Evolutionary conservation across 495 filamentous ascomycete genomes (phyloP).

Genomic region (Clavariopsis aquatica): DNA sequence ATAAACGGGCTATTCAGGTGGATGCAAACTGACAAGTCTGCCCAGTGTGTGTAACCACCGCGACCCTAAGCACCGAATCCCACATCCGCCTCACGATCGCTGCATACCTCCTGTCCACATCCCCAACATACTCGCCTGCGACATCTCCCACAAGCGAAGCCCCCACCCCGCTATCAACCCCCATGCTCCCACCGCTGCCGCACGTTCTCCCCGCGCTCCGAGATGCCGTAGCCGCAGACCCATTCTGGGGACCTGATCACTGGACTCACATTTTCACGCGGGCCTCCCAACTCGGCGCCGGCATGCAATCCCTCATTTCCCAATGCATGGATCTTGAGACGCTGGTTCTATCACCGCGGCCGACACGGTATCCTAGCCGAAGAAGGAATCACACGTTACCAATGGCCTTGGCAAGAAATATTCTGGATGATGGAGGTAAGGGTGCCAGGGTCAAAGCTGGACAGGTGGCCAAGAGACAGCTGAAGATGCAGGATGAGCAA

Average conservation of each 20-base stretch:
- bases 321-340: slow-evolving; percentile 55
- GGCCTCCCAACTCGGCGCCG: slow-evolving; percentile 53
- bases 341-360: slow-evolving; percentile 24
- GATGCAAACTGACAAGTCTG: neutral
- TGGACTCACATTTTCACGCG: slow-evolving; percentile 58
- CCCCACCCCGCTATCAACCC: neutral
- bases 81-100: slow-evolving; percentile 61
- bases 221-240: slow-evolving; percentile 55
- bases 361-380: neutral
- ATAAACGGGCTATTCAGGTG: too few relatives aligned
- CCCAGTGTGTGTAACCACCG: slow-evolving; percentile 53
- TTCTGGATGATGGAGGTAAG: neutral
- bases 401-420: neutral
- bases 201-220: slow-evolving; percentile 59
- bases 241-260: slow-evolving; percentile 59
- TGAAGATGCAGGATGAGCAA: slow-evolving; percentile 33
- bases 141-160: slow-evolving; percentile 8
- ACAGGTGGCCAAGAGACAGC: slow-evolving; percentile 34
- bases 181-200: slow-evolving; percentile 45
- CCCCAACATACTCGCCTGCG: slow-evolving; percentile 40
- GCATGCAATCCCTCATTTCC: slow-evolving; percentile 56
- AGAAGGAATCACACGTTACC: slow-evolving; percentile 1
- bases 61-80: slow-evolving; percentile 59
- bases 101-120: slow-evolving; percentile 55
- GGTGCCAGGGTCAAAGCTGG: slow-evolving; percentile 23